Evolutionary conservation across 2,329 filamentous ascomycete genomes (phyloP).

Genomic region (Samsoniella hepiali): DNA sequence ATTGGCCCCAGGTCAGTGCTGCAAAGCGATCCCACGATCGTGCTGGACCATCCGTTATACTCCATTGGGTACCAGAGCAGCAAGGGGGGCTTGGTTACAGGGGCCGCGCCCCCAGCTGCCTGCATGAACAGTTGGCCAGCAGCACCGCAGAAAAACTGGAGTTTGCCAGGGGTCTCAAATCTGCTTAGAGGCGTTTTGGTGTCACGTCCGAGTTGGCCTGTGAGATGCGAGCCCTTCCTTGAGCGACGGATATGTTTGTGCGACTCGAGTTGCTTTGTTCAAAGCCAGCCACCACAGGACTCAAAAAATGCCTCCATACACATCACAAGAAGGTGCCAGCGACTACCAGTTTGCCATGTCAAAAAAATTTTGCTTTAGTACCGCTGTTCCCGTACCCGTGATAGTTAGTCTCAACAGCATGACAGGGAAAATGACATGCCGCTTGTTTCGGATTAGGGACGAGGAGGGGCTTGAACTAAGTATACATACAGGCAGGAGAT

Average conservation of each 20-base stretch:
- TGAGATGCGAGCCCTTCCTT: no score
- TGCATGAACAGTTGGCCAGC: slow-evolving; percentile 6
- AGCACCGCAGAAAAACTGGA: not conserved
- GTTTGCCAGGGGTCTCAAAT: not conserved
- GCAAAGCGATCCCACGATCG: slow-evolving; percentile 10
- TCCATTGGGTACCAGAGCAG: slow-evolving; percentile 6
- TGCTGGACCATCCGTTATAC: slow-evolving; percentile 5
- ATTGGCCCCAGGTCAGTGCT: not conserved
- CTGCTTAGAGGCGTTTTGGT: not conserved
- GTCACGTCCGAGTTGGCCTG: not conserved
- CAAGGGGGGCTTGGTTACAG: not conserved
- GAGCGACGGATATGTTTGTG: no score
- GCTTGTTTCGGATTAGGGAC: slow-evolving; percentile 7
- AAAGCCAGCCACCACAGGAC: not conserved
- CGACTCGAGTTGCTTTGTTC: no score
- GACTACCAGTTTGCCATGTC: not conserved
- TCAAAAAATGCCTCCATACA: not conserved
- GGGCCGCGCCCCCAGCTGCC: not conserved
- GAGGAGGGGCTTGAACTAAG: slow-evolving; percentile 4
- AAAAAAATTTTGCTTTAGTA: not conserved
- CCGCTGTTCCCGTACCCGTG: not conserved
- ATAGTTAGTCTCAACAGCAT: not conserved
- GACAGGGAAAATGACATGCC: slow-evolving; percentile 11
- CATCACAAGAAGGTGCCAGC: not conserved
- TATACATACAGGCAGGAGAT: not conserved